Conservation (phyloP, 2,329 filamentous ascomycete species). For the Annulohypoxylon truncatum region DNA sequence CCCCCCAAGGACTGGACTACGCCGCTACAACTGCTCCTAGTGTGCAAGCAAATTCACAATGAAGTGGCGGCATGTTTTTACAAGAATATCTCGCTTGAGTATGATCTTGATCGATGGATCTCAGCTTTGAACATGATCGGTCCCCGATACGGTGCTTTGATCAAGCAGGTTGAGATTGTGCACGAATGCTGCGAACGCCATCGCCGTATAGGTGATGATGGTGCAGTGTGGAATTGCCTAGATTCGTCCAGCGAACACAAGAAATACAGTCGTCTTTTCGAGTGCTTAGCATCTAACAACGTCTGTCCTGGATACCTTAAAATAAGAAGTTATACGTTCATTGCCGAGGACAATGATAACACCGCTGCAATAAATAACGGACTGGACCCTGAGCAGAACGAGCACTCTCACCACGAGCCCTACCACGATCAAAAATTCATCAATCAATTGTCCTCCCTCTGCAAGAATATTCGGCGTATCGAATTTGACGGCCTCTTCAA, state of each 20-base stretch:
- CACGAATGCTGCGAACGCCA: not conserved
- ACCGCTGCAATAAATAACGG: not conserved
- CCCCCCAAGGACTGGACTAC: not conserved
- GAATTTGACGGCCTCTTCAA: not conserved
- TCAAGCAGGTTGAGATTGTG: not conserved
- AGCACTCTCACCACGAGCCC: not conserved
- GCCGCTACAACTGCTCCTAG: not conserved
- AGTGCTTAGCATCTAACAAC: not conserved
- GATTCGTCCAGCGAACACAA: not conserved
- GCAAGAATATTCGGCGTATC: not conserved
- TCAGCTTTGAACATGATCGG: not conserved
- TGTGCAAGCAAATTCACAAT: constrained; percentile 3
- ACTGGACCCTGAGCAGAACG: not conserved
- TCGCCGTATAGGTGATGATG: not conserved
- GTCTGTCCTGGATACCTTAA: not conserved
- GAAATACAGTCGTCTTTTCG: not conserved
- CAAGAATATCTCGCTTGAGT: not conserved
- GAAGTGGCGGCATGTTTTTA: not conserved
- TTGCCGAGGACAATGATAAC: not conserved
- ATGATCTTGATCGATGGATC: not conserved
- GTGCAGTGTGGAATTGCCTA: not conserved
- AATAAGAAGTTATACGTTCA: not conserved
- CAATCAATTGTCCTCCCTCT: not conserved
- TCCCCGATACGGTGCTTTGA: not conserved
- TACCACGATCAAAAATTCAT: not conserved